Conservation (phyloP, 2,329 filamentous ascomycete species). For the Xylaria sp. region DNA sequence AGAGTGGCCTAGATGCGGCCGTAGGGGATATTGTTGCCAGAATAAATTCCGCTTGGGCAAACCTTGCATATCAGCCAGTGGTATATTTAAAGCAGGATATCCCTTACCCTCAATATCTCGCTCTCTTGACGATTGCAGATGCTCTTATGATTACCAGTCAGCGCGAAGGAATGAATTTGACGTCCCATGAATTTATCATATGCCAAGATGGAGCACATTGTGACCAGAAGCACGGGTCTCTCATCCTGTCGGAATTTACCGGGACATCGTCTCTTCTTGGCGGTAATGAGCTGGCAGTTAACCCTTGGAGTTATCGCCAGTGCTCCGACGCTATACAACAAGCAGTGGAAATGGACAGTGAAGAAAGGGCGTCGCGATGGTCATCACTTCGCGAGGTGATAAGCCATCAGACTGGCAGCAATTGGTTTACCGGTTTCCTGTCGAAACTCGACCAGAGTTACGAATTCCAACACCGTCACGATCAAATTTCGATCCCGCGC, state of each 20-base stretch:
- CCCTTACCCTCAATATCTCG: constrained; percentile 91
- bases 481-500: constrained; percentile 87
- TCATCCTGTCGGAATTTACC: constrained; percentile 95
- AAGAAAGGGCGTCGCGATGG: constrained; percentile 82
- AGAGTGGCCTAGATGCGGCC: constrained; percentile 85
- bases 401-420: constrained; percentile 81
- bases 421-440: constrained; percentile 85
- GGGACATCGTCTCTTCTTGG: constrained; percentile 89
- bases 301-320: constrained; percentile 93
- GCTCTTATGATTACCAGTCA: constrained; percentile 94
- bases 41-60: constrained; percentile 92
- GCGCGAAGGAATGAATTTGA: constrained; percentile 97
- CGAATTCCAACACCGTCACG: constrained; percentile 84
- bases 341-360: constrained; percentile 81
- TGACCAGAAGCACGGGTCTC: constrained; percentile 83
- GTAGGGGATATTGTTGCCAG: constrained; percentile 94
- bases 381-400: constrained; percentile 77
- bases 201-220: constrained; percentile 85
- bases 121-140: constrained; percentile 88
- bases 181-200: constrained; percentile 91
- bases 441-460: constrained; percentile 78
- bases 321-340: constrained; percentile 87
- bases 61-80: constrained; percentile 89
- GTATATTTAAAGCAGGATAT: constrained; percentile 97
- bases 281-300: constrained; percentile 83